Base-by-base conservation (phyloP, 352 stramenopile species). In the Phytophthora ramorum region DNA sequence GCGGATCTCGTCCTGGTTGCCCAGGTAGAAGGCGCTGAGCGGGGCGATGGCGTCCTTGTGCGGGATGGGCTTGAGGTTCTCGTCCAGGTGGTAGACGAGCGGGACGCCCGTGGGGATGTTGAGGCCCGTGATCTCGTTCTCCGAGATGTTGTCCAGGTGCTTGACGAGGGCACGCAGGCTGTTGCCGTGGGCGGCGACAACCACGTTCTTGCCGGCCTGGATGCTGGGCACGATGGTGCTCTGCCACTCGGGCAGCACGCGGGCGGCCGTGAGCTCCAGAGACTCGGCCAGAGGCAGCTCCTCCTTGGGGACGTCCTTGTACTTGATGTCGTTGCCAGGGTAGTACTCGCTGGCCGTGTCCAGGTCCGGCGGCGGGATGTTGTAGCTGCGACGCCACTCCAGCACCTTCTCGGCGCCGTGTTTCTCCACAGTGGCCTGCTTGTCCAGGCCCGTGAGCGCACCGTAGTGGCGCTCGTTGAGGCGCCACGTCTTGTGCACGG, bases 301-400 rank as follows among this genome's bases (percentile, higher is more conserved):
- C 8, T 88, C 60, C 59, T 83, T 83, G 0, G 85, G 79, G 26
- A 99, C 68, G 71, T 95, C 81, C 37, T 89, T 65, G 84, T 99
- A 98, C 60, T 91, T 91, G 24, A 95, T 71, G 62, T 99, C 96
- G 52, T 95, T 89, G 54, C 92, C 90, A 4, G 93, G 95, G 72
- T 96, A 98, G 77, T 97, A 97, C 67, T 90, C 73, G 72, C 96
- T 97, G 50, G 83, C 67, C 47, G 80, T 98, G 89, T 76, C 94
- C 7, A 99, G 85, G 45, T 86, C 70, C 30, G 98, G 98, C 19
- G 98, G 98, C 56, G 97, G 97, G 66, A 99, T 97, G 83, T 99
- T 97, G 84, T 99, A 99, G 70, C 87, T 98, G 57, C 98, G 89
- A 66, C 98, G 86, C 98, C 98, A 99, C 66, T 99, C 79, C 54